Conservation (phyloP, 129 eudicot genomes). For the Kitagawia praeruptora region DNA sequence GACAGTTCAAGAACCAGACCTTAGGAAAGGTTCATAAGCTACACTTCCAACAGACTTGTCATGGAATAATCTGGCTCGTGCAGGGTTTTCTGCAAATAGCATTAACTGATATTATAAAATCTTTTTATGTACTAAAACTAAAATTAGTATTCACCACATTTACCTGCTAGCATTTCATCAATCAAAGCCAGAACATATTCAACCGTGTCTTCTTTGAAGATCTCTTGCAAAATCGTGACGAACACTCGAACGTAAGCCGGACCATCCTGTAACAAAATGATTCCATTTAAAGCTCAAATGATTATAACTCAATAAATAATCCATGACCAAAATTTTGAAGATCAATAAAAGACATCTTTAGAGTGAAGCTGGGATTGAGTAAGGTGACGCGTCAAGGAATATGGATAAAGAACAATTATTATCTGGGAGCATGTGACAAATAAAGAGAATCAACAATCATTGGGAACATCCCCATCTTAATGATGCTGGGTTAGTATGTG, state of each 20-base stretch:
- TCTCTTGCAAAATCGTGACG: constrained; percentile 70
- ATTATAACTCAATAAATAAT: not conserved
- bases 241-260: constrained; percentile 73
- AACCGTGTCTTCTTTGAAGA: constrained; percentile 86
- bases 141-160: constrained; percentile 3
- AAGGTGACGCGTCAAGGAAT: not conserved
- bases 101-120: not conserved
- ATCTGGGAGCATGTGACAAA: not conserved
- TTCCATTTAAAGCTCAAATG: not conserved
- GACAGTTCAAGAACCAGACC: constrained; percentile 36
- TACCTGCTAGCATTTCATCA: constrained; percentile 84
- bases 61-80: constrained; percentile 45
- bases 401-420: not conserved
- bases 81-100: constrained; percentile 40
- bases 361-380: not conserved
- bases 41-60: constrained; percentile 39
- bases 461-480: not conserved
- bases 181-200: constrained; percentile 85
- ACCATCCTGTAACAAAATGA: constrained; percentile 65
- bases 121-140: not conserved
- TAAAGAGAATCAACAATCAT: not conserved
- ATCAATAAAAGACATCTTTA: not conserved
- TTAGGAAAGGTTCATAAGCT: constrained; percentile 81
- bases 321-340: not conserved
- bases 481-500: not conserved